Evolutionary conservation across 192 early-diverging fungal species (phyloP), one percentile per base, ranked within the genome.

Genomic region (Backusella tuberculispora): DNA sequence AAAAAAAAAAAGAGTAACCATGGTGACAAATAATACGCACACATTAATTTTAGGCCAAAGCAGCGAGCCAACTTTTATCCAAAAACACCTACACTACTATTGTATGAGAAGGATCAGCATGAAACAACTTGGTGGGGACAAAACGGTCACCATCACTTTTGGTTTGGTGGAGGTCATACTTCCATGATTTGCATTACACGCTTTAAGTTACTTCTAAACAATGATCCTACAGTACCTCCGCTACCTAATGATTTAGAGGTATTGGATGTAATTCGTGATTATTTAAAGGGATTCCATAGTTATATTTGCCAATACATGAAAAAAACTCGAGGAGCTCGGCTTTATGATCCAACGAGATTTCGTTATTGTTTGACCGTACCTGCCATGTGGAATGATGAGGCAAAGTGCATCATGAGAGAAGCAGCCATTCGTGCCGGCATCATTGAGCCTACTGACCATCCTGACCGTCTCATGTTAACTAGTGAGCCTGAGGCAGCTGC

Each of bases 361-460:
- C 78, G 77, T 5, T 82, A 85, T 75, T 85, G 84, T 67, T 80
- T 85, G 6, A 83, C 84, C 4, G 84, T 85, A 1, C 84, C 84
- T 9, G 84, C 84, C 40, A 83, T 83, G 82, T 85, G 84, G 84
- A 78, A 74, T 21, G 84, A 85, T 71, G 74, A 74, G 6, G 84
- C 84, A 29, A 85, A 85, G 41, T 76, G 80, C 1, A 74, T 79
- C 29, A 85, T 83, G 82, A 78, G 84, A 17, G 78, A 85, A 48
- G 84, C 84, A 44, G 84, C 84, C 4, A 80, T 83, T 29, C 78
- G 75, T 2, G 82, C 84, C 0, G 84, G 84, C 12, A 82, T 85
- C 66, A 76, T 85, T 48, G 48, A 66, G 10, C 76, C 73, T 9
- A 26, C 69, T 6, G 84, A 85, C 38, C 82, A 80, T 38, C 82